Conservation (phyloP, 805 yeast genomes). For the Zygoascus tannicola region DNA sequence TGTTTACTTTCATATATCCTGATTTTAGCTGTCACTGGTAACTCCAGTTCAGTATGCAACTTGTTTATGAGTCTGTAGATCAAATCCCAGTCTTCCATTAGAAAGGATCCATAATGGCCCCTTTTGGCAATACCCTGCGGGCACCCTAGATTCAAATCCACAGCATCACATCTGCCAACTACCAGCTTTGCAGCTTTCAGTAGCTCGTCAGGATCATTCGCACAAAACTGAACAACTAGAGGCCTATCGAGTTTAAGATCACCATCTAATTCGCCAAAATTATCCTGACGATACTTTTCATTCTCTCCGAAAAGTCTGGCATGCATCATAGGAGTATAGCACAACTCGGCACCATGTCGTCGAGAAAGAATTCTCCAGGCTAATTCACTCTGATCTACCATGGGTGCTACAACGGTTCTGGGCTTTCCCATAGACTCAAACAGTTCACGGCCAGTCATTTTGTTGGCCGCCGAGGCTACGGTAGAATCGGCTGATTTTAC, state of each 20-base stretch:
- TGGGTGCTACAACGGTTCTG: constrained; percentile 85
- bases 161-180: constrained; percentile 84
- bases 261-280: constrained; percentile 65
- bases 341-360: constrained; percentile 81
- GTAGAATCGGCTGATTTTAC: not conserved
- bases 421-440: constrained; percentile 67
- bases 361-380: constrained; percentile 91
- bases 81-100: constrained; percentile 95
- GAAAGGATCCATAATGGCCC: constrained; percentile 90
- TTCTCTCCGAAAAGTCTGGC: constrained; percentile 82
- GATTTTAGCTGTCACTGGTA: constrained; percentile 94
- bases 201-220: constrained; percentile 83
- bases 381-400: constrained; percentile 95
- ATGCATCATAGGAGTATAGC: constrained; percentile 96
- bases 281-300: constrained; percentile 66
- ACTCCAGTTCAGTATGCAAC: constrained; percentile 61
- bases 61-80: constrained; percentile 61
- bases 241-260: constrained; percentile 65
- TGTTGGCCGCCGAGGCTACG: constrained; percentile 9
- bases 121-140: constrained; percentile 96
- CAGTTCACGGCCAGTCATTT: constrained; percentile 54
- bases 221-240: constrained; percentile 88
- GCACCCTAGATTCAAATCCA: constrained; percentile 91
- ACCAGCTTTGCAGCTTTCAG: constrained; percentile 74
- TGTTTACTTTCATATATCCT: constrained; percentile 79